phyloP scores from a whole-genome alignment of 495 filamentous ascomycete genomes.

The Glonium stellatum region DNA sequence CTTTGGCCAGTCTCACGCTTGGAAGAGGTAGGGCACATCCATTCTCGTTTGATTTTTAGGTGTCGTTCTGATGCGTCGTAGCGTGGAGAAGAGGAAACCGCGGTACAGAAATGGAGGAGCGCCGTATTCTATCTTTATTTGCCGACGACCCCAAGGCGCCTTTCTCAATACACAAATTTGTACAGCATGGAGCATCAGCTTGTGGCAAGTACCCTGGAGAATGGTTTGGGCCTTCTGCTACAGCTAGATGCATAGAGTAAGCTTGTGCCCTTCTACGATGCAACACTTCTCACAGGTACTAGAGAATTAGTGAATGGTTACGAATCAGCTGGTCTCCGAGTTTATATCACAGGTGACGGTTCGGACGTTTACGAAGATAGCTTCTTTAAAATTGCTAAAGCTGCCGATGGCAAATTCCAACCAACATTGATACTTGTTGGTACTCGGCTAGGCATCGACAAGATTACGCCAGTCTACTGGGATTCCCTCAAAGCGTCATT shows the following conservation, averaged over 20 bases:
- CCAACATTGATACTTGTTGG: slow-evolving; percentile 87
- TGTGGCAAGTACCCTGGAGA: slow-evolving; percentile 94
- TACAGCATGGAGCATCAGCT: slow-evolving; percentile 74
- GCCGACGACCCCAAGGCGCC: slow-evolving; percentile 80
- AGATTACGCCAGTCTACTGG: slow-evolving; percentile 88
- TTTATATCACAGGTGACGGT: slow-evolving; percentile 85
- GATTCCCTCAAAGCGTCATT: slow-evolving; percentile 74
- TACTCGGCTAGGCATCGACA: slow-evolving; percentile 83
- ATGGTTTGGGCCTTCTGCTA: slow-evolving; percentile 99
- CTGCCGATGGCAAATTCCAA: slow-evolving; percentile 55
- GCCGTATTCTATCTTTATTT: slow-evolving; percentile 70
- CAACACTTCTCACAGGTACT: background rate
- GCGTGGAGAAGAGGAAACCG: slow-evolving; percentile 70
- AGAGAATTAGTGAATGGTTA: slow-evolving; percentile 66
- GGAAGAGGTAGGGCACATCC: slow-evolving; percentile 62
- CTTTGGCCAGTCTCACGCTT: slow-evolving; percentile 60
- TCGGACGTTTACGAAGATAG: slow-evolving; percentile 88
- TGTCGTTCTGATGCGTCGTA: slow-evolving; percentile 35
- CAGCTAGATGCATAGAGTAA: slow-evolving; percentile 91
- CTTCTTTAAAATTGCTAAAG: slow-evolving; percentile 66
- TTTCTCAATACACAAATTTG: slow-evolving; percentile 94
- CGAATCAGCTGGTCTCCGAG: slow-evolving; percentile 52
- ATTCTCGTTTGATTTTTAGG: background rate
- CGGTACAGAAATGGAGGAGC: slow-evolving; percentile 50
- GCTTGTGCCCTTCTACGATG: slow-evolving; percentile 31